Evolutionary conservation across 1,139 yeast genomes (phyloP).

Genomic region (Suhomyces choctaworum): DNA sequence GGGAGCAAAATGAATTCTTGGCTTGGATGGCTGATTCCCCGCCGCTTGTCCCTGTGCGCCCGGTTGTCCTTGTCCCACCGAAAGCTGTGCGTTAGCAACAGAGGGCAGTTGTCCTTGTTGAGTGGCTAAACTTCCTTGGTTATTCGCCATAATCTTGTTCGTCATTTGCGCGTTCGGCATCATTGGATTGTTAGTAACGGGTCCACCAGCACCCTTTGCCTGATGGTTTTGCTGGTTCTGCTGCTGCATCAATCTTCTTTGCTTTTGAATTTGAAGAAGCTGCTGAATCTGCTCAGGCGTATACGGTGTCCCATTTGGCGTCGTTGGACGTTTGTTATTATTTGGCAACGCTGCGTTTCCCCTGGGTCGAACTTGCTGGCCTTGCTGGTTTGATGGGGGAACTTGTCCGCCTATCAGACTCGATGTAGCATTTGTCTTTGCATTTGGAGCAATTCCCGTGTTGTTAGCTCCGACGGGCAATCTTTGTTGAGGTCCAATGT

Average conservation of each 20-base stretch:
- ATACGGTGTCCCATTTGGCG: constrained; percentile 55
- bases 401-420: neutral
- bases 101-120: neutral
- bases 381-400: neutral
- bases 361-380: constrained; percentile 3
- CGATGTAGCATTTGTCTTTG: neutral
- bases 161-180: constrained; percentile 7
- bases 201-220: constrained; percentile 7
- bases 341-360: constrained; percentile 1
- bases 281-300: constrained; percentile 58
- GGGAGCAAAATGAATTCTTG: constrained; percentile 51
- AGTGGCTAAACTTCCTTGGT: neutral
- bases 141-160: constrained; percentile 7
- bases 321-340: constrained; percentile 35
- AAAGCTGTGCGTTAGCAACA: neutral
- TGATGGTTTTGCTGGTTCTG: constrained; percentile 27
- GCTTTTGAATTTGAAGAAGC: constrained; percentile 52
- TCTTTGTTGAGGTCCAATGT: constrained; percentile 14
- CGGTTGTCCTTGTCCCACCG: neutral
- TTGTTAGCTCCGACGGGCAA: constrained; percentile 2
- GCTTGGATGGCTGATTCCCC: constrained; percentile 20
- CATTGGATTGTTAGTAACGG: constrained; percentile 9
- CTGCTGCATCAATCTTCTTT: constrained; percentile 50
- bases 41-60: neutral
- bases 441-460: neutral